Percentiles rank a stretch among this genome's conserved stretches.
These are phyloP conservation scores for Alectoria sarmentosa DNA, from an alignment of 495 filamentous ascomycete species.

Conservation along the genomic window DNA sequence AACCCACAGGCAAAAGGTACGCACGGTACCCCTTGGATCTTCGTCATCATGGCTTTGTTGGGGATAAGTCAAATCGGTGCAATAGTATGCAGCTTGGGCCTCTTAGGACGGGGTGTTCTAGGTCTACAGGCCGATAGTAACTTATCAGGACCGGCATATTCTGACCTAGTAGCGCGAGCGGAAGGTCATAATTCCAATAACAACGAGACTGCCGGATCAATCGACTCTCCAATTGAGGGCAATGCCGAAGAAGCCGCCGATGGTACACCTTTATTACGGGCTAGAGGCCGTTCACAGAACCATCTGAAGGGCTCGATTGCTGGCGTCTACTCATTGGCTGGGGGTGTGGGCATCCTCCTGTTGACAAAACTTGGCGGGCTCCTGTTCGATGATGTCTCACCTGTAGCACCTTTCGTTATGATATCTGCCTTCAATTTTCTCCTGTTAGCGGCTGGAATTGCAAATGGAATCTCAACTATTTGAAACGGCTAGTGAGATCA, in stretches of 20 bases:
- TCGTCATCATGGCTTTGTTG: slow-evolving; percentile 68
- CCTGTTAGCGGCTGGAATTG: slow-evolving; percentile 52
- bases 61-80: slow-evolving; percentile 91
- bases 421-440: slow-evolving; percentile 81
- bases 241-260: neutral
- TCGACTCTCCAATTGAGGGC: neutral
- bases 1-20: slow-evolving; percentile 60
- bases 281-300: neutral
- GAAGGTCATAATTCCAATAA: neutral
- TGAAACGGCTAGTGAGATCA: neutral
- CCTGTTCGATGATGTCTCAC: slow-evolving; percentile 64
- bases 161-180: neutral
- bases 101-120: slow-evolving; percentile 73
- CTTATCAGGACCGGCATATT: neutral
- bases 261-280: slow-evolving; percentile 2
- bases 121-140: slow-evolving; percentile 35
- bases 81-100: slow-evolving; percentile 86
- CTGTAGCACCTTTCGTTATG: slow-evolving; percentile 82
- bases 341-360: slow-evolving; percentile 83
- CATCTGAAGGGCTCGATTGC: slow-evolving; percentile 88
- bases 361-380: slow-evolving; percentile 89
- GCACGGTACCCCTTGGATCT: slow-evolving; percentile 57
- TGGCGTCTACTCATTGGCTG: slow-evolving; percentile 84
- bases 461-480: slow-evolving; percentile 25
- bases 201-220: neutral